Evolutionary conservation across 2,329 filamentous ascomycete species (phyloP).

Genomic region (Fusarium ramigenum): DNA sequence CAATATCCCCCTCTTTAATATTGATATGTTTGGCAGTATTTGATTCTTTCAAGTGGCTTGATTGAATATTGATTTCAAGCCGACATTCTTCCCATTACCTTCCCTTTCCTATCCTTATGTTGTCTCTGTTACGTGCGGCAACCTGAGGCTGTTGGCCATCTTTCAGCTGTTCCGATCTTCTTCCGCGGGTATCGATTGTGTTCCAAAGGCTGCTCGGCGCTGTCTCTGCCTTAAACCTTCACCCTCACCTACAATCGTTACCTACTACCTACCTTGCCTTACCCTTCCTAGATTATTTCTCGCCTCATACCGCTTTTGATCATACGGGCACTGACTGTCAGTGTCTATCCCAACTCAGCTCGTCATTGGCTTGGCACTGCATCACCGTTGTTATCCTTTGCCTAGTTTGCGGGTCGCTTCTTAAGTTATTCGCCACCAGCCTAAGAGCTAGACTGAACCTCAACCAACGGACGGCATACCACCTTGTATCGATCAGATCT

Average conservation of each 20-base stretch:
- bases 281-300: background rate
- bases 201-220: conserved; percentile 27
- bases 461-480: conserved; percentile 5
- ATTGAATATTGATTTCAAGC: background rate
- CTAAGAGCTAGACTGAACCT: conserved; percentile 14
- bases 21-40: background rate
- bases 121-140: conserved; percentile 16
- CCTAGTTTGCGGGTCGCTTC: conserved; percentile 19
- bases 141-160: conserved; percentile 13
- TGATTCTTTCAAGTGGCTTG: background rate
- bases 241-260: background rate
- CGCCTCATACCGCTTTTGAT: background rate
- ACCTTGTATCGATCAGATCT: conserved; percentile 16
- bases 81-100: background rate
- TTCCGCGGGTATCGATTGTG: conserved; percentile 32
- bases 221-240: background rate
- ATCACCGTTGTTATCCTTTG: conserved; percentile 21
- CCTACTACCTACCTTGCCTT: conserved; percentile 2
- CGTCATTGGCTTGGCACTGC: conserved; percentile 20
- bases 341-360: background rate
- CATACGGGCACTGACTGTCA: background rate
- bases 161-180: conserved; percentile 30
- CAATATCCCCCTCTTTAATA: conserved; percentile 21
- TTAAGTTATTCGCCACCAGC: conserved; percentile 26
- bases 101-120: background rate